These are phyloP conservation scores for Camelina laxa DNA, from an alignment of 345 rosid genomes.

Conservation along the genomic window DNA sequence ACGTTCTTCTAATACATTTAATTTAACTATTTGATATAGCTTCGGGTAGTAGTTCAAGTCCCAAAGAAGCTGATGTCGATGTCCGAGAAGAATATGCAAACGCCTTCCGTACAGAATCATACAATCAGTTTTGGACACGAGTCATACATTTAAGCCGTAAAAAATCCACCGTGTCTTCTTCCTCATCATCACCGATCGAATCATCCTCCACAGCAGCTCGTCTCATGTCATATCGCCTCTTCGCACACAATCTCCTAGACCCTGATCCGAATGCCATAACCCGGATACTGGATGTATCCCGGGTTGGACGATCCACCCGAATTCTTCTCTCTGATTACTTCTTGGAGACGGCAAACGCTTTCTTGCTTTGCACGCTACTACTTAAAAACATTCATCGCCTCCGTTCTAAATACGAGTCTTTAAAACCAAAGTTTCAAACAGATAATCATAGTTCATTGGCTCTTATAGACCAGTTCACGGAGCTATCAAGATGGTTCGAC, in stretches of 20 bases:
- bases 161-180: slow-evolving; percentile 30
- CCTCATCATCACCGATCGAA: slow-evolving; percentile 41
- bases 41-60: slow-evolving; percentile 23
- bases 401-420: slow-evolving; percentile 48
- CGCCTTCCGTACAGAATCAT: slow-evolving; percentile 86
- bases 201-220: slow-evolving; percentile 69
- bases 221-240: slow-evolving; percentile 77
- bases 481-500: slow-evolving; percentile 42
- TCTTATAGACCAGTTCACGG: slow-evolving; percentile 33
- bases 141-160: slow-evolving; percentile 42
- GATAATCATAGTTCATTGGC: slow-evolving; percentile 12
- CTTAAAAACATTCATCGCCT: slow-evolving; percentile 55
- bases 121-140: slow-evolving; percentile 74
- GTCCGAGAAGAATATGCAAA: slow-evolving; percentile 83
- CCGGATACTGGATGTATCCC: slow-evolving; percentile 47
- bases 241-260: slow-evolving; percentile 70
- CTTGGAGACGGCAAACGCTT: slow-evolving; percentile 64
- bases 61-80: slow-evolving; percentile 46
- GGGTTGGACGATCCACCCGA: slow-evolving; percentile 36
- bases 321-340: slow-evolving; percentile 59
- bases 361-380: slow-evolving; percentile 56
- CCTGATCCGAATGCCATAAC: slow-evolving; percentile 57
- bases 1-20: too few relatives aligned
- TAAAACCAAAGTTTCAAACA: slow-evolving; percentile 42
- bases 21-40: neutral